Base-by-base conservation (phyloP, 306 rosid genomes). In the Cajanus cajan region DNA sequence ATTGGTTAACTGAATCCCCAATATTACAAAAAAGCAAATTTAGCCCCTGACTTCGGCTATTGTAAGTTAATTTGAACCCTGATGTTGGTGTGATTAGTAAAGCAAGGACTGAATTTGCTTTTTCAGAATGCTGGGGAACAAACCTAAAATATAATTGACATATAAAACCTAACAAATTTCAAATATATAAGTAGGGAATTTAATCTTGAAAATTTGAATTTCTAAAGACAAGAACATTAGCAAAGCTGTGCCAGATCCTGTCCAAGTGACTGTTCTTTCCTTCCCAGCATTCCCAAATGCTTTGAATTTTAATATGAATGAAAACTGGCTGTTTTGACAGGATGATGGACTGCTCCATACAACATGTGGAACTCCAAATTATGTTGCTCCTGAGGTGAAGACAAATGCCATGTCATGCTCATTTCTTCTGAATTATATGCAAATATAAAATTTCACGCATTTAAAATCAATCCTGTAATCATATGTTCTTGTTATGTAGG, bases 291-390 rank as follows among this genome's bases (percentile, higher is more conserved):
- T 22, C 50, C 50, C 21, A 59, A 59, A 47, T 13, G 8, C 9
- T 52, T 10, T 37, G 36, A 24, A 65, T 65, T 65, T 66, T 28
- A 78, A 67, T 39, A 33, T 70, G 12, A 59, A 59, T 14, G 21
- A 50, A 74, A 39, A 68, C 72, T 50, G 51, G 41, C 47, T 78
- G 54, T 72, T 45, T 65, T 85, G 78, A 59, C 91, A 90, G 97
- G 96, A 89, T 73, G 97, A 93, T 19, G 97, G 97, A 55, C 86
- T 93, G 68, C 94, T 93, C 82, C 97, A 93, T 90, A 93, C 97
- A 18, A 87, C 97, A 72, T 93, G 97, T 75, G 97, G 97, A 79
- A 93, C 97, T 76, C 96, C 97, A 74, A 93, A 93, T 79, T 93
- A 93, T 33, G 96, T 93, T 76, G 97, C 97, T 85, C 97, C 97